These are phyloP conservation scores for Aspergillus transmontanensis DNA, from an alignment of 2,329 filamentous ascomycete genomes.

Conservation along the genomic window DNA sequence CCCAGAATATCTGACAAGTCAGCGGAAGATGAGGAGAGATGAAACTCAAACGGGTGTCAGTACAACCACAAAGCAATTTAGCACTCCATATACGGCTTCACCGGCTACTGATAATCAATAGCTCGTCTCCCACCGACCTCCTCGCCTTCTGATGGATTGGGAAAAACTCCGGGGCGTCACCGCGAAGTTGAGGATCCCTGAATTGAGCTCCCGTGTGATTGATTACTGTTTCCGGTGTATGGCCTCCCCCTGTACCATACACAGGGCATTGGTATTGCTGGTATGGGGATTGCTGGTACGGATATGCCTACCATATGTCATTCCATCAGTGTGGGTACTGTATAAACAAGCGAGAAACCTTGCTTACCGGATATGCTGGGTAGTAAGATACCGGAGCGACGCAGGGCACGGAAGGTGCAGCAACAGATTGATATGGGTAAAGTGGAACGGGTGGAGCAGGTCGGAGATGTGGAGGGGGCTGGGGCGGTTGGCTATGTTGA, in stretches of 20 bases:
- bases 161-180: conserved; percentile 26
- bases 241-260: neutral
- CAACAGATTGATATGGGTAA: neutral
- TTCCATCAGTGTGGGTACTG: neutral
- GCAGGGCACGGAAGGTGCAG: neutral
- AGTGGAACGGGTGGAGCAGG: neutral
- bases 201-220: neutral
- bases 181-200: conserved; percentile 18
- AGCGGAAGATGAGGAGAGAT: neutral
- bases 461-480: neutral
- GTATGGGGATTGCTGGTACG: neutral
- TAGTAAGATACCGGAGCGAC: neutral
- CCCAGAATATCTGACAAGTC: neutral
- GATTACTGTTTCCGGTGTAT: neutral
- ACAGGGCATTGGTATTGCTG: neutral
- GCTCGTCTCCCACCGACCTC: conserved; percentile 7
- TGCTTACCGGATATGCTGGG: neutral
- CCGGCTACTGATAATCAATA: neutral
- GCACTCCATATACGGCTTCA: neutral
- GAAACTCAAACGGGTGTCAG: neutral
- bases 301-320: neutral
- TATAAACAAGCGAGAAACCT: too few species aligned
- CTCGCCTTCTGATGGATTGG: conserved; percentile 8
- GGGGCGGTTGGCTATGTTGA: neutral
- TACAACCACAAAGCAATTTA: too few species aligned